phyloP scores from a whole-genome alignment of 2,329 filamentous ascomycete genomes.

The Phyllosticta ampelicida region DNA sequence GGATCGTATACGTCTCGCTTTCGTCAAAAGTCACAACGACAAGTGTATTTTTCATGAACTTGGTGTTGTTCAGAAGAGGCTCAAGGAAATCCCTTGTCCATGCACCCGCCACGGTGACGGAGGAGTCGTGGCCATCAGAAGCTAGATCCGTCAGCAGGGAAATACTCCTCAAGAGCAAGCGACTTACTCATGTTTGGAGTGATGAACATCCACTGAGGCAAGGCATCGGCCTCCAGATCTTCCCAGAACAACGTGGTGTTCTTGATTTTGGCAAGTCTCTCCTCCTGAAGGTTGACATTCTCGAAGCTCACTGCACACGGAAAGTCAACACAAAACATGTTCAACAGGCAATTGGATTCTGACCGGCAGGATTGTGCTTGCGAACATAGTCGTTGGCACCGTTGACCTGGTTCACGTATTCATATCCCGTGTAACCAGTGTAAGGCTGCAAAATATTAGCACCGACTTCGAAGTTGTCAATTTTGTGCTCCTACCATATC shows the following conservation, averaged over 20 bases:
- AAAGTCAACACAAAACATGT: background rate
- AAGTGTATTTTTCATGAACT: slow-evolving; percentile 67
- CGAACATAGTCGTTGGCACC: slow-evolving; percentile 67
- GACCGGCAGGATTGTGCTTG: slow-evolving; percentile 56
- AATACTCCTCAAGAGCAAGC: background rate
- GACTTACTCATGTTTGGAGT: slow-evolving; percentile 45
- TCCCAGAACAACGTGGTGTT: slow-evolving; percentile 60
- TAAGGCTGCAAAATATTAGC: background rate
- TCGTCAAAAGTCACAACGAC: slow-evolving; percentile 73
- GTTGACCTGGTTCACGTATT: slow-evolving; percentile 53
- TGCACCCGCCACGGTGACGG: slow-evolving; percentile 54
- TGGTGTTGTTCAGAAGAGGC: slow-evolving; percentile 55
- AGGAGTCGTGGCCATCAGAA: slow-evolving; percentile 64
- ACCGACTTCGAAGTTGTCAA: background rate
- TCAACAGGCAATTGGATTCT: slow-evolving; percentile 9
- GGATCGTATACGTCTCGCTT: slow-evolving; percentile 54
- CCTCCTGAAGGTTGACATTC: slow-evolving; percentile 46
- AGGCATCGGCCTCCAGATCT: slow-evolving; percentile 50
- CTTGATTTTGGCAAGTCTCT: slow-evolving; percentile 60
- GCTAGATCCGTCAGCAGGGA: slow-evolving; percentile 55
- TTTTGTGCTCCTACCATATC: slow-evolving; percentile 43
- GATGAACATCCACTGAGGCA: slow-evolving; percentile 64
- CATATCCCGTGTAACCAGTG: slow-evolving; percentile 48
- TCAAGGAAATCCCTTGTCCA: slow-evolving; percentile 61
- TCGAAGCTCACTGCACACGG: slow-evolving; percentile 51